These are phyloP conservation scores for Diversispora epigaea DNA, from an alignment of 192 early-diverging fungal genomes.

Conservation along the genomic window DNA sequence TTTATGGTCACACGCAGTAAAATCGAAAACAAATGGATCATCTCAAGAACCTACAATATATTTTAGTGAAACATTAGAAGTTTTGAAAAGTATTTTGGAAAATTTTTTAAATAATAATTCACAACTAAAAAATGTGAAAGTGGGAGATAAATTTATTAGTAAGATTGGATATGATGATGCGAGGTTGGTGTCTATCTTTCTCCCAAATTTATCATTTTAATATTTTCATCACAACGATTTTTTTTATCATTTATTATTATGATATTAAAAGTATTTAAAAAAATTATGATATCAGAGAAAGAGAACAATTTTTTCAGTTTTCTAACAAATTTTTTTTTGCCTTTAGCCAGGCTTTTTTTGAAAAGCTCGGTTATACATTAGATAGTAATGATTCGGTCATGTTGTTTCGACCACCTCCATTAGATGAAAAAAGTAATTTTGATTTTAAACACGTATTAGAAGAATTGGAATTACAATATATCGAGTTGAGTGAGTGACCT, in stretches of 20 bases:
- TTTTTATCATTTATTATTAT: too few relatives aligned
- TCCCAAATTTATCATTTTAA: not conserved
- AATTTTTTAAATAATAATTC: not conserved
- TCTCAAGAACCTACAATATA: not conserved
- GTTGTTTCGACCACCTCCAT: not conserved
- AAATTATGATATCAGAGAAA: not conserved
- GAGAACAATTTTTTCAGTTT: not conserved
- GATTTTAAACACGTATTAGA: not conserved
- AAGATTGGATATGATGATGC: constrained; percentile 13
- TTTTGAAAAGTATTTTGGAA: not conserved
- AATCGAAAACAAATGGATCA: not conserved
- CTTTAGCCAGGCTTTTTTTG: constrained; percentile 25
- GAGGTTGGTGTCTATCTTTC: constrained; percentile 23
- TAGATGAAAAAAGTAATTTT: not conserved
- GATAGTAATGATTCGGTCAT: not conserved
- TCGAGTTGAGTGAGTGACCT: not conserved
- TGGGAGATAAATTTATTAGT: not conserved
- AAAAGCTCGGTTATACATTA: not conserved
- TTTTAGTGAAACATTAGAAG: not conserved
- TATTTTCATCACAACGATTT: not conserved
- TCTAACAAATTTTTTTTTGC: constrained; percentile 21
- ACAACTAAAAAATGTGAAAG: not conserved
- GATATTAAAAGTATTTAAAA: too few relatives aligned
- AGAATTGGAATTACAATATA: constrained; percentile 2
- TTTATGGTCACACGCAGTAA: not conserved